Base-by-base conservation (phyloP, 2,329 filamentous ascomycete species). In the Colletotrichum eremochloae region DNA sequence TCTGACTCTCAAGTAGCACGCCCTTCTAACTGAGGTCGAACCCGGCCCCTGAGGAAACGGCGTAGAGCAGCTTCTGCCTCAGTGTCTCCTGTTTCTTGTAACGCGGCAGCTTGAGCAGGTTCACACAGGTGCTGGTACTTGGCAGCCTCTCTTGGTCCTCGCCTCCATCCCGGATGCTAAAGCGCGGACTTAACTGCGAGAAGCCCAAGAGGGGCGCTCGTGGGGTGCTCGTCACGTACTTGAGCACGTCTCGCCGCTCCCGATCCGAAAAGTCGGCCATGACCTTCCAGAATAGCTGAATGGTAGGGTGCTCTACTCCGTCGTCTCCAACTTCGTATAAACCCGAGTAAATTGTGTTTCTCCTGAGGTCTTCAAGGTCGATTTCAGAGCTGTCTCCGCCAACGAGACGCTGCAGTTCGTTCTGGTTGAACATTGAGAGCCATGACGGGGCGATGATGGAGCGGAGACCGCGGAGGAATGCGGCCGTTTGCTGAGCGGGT, bases 401-500 rank as follows among this genome's bases (percentile, higher is more conserved):
- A 20, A 99, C 93, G 7, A 99, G 91, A 1, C 94, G 96, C 82
- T 98, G 96, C 5, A 99, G 88, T 81, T 99, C 96, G 3, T 90
- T 90, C 80, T 98, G 96, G 81, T 99, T 99, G 86, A 99, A 99
- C 96, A 99, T 98, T 77, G 93, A 95, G 5, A 99, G 88, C 96
- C 96, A 99, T 4, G 90, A 90, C 0, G 96, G 95, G 71, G 95
- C 92, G 75, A 99, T 96, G 79, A 99, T 97, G 75, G 92, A 88
- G 31, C 93, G 91, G 1, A 99, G 89, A 0, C 96, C 96, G 68
- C 91, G 91, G 9, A 99, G 88, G 80, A 99, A 99, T 1, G 95
- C 94, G 31, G 91, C 88, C 0, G 95, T 98, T 79, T 98, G 95
- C n/a, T 87, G 84, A 62, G 89, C 88, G 1, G 94, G 93, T 79